Evolutionary conservation across 1,139 yeast species (phyloP).

Genomic region (Geotrichum siamense): DNA sequence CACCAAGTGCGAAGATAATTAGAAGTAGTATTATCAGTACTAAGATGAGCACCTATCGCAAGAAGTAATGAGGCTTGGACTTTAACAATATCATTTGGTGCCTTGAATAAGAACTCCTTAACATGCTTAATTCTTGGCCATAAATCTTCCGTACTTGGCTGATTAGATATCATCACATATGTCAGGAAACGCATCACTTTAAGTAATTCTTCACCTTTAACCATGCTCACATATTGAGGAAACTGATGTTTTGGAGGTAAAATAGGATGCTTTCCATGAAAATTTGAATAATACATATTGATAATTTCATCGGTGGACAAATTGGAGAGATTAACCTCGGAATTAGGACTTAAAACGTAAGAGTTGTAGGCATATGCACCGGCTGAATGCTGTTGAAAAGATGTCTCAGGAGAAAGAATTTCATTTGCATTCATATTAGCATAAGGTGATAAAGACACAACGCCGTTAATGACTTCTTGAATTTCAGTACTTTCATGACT

Average conservation of each 20-base stretch:
- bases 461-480: conserved; percentile 18
- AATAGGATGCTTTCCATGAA: conserved; percentile 17
- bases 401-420: conserved; percentile 4
- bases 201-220: conserved; percentile 12
- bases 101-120: conserved; percentile 8
- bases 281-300: conserved; percentile 15
- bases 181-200: conserved; percentile 14
- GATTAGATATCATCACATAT: conserved; percentile 3
- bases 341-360: conserved; percentile 9
- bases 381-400: conserved; percentile 4
- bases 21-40: conserved; percentile 17
- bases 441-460: conserved; percentile 17
- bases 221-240: conserved; percentile 4
- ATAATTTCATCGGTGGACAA: conserved; percentile 13
- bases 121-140: conserved; percentile 9
- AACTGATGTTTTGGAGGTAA: conserved; percentile 13
- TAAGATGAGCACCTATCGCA: conserved; percentile 14
- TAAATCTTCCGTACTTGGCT: conserved; percentile 10
- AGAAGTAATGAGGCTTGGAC: conserved; percentile 15
- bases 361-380: conserved; percentile 13
- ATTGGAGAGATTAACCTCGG: conserved; percentile 2
- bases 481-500: conserved; percentile 1
- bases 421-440: neutral
- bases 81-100: conserved; percentile 17
- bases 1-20: conserved; percentile 17